A percentile compares a stretch with the other conserved stretches of the same genome.
Evolutionary conservation across 768 basidiomycete species (phyloP).

Genomic region (Hemileccinum impolitum): DNA sequence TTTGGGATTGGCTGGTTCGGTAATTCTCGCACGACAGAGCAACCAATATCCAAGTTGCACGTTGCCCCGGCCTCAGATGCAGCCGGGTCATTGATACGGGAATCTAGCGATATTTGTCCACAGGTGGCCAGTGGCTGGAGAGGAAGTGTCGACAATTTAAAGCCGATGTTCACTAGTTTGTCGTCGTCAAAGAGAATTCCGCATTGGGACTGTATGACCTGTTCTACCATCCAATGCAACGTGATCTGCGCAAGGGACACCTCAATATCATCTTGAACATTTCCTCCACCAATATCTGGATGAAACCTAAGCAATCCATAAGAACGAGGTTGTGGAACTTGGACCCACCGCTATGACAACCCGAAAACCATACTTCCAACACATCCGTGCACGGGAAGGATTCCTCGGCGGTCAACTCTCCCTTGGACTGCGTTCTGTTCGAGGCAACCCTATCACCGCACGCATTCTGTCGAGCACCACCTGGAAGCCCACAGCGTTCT

Average conservation of each 20-base stretch:
- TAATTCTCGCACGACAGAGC: background rate
- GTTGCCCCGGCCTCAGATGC: background rate
- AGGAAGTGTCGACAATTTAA: constrained; percentile 15
- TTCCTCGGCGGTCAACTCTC: constrained; percentile 1
- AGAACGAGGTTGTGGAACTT: background rate
- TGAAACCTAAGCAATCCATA: background rate
- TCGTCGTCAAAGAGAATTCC: constrained; percentile 54
- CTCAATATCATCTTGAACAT: constrained; percentile 40
- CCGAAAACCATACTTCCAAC: constrained; percentile 78
- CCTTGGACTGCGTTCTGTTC: background rate
- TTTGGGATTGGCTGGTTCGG: background rate
- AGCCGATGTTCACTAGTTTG: constrained; percentile 45
- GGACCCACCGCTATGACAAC: constrained; percentile 62
- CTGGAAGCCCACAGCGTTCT: background rate
- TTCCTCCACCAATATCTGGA: constrained; percentile 70
- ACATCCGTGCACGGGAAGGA: constrained; percentile 42
- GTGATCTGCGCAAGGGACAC: constrained; percentile 54
- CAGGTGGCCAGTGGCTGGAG: constrained; percentile 7
- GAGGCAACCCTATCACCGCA: background rate
- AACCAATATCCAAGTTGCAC: background rate
- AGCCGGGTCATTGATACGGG: background rate
- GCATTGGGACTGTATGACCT: constrained; percentile 54
- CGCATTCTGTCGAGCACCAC: background rate
- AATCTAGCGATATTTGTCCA: background rate
- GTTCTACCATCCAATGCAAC: constrained; percentile 77